Percentiles rank a stretch among this genome's conserved stretches.
Evolutionary conservation across 1,284 basidiomycete genomes (phyloP).

Genomic region (Serendipita sp.): DNA sequence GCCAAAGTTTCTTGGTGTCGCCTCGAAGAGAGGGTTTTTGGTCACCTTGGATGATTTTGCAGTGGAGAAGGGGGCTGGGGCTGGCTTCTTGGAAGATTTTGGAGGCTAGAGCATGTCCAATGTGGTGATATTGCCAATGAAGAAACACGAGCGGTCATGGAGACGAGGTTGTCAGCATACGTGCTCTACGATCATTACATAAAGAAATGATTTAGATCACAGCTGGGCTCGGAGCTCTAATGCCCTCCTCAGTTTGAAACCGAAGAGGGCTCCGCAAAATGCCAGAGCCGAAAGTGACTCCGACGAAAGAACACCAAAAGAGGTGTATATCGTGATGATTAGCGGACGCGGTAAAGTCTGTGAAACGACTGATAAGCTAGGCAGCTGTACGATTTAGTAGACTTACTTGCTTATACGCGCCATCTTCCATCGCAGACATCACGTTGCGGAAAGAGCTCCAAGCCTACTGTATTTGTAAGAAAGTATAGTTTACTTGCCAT

Average conservation of each 20-base stretch:
- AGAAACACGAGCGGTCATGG: conserved; percentile 44
- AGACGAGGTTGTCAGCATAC: conserved; percentile 54
- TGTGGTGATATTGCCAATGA: background rate
- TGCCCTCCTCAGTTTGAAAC: conserved; percentile 19
- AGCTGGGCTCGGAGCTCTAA: conserved; percentile 58
- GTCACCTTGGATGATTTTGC: conserved; percentile 61
- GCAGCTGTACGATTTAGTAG: background rate
- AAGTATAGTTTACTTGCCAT: background rate
- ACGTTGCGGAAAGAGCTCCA: background rate
- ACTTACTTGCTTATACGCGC: background rate
- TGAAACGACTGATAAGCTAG: too few species aligned
- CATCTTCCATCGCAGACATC: background rate
- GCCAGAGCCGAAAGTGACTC: background rate
- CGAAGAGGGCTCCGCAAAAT: background rate
- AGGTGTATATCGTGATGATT: background rate
- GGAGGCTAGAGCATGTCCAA: conserved; percentile 42
- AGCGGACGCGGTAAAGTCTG: background rate
- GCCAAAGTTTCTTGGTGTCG: conserved; percentile 82
- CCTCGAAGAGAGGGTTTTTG: conserved; percentile 96
- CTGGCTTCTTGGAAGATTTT: conserved; percentile 65
- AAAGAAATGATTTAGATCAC: conserved; percentile 7
- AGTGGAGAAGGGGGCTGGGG: conserved; percentile 59
- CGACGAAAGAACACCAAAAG: background rate
- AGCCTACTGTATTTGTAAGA: background rate
- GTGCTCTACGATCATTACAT: conserved; percentile 23